phyloP scores from a whole-genome alignment of 129 eudicot genomes.

The Lactuca saligna region DNA sequence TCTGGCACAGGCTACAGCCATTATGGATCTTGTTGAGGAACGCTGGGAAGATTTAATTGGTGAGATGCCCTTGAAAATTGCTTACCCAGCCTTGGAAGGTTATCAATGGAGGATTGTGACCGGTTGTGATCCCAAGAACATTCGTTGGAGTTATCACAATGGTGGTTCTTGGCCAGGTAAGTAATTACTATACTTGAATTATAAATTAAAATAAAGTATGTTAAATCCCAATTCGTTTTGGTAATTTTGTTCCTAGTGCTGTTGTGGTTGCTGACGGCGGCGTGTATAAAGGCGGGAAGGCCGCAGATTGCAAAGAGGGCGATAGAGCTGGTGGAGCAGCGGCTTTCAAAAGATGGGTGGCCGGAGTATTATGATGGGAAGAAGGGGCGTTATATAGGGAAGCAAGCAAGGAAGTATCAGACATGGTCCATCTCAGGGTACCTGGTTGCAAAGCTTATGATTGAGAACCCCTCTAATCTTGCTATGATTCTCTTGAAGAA shows the following conservation, averaged over 20 bases:
- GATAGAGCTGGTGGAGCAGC: constrained; percentile 49
- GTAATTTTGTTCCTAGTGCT: constrained; percentile 41
- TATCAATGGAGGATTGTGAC: constrained; percentile 54
- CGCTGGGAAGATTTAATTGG: constrained; percentile 59
- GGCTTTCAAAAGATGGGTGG: constrained; percentile 62
- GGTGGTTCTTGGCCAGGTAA: constrained; percentile 76
- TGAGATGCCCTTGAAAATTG: constrained; percentile 57
- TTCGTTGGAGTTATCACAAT: constrained; percentile 62
- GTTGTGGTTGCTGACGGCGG: constrained; percentile 68
- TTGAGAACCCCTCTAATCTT: constrained; percentile 54
- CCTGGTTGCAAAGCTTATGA: constrained; percentile 55
- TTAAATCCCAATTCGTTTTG: no score
- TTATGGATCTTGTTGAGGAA: constrained; percentile 60
- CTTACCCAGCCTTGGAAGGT: constrained; percentile 57
- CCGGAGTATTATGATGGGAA: constrained; percentile 73
- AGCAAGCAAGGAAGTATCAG: constrained; percentile 62
- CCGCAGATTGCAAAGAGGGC: constrained; percentile 60
- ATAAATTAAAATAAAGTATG: background rate
- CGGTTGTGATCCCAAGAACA: constrained; percentile 65
- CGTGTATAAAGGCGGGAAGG: constrained; percentile 70
- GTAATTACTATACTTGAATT: background rate
- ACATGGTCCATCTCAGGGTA: constrained; percentile 69
- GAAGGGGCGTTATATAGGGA: constrained; percentile 52
- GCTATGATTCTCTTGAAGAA: constrained; percentile 54
- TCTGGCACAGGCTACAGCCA: constrained; percentile 43